These are phyloP conservation scores for Cutaneotrichosporon spelunceum DNA, from an alignment of 1,284 basidiomycete genomes.

Conservation along the genomic window DNA sequence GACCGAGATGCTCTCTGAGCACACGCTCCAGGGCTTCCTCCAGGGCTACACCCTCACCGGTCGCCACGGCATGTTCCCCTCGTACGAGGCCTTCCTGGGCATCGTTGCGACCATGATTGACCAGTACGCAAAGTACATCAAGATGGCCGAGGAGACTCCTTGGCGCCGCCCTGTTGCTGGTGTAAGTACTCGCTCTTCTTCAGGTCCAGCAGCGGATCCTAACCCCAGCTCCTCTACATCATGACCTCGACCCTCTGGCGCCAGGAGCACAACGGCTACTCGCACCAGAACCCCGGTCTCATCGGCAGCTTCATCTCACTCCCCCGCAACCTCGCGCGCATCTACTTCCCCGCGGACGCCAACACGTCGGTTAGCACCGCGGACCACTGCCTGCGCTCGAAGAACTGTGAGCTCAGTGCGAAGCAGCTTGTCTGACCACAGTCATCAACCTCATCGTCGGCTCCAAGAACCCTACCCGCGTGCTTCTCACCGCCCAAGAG, in stretches of 20 bases:
- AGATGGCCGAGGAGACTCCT: slow-evolving; percentile 70
- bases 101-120: slow-evolving; percentile 54
- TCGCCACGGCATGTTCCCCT: slow-evolving; percentile 77
- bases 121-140: slow-evolving; percentile 80
- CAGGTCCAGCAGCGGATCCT: slow-evolving; percentile 54
- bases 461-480: slow-evolving; percentile 63
- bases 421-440: no score
- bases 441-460: slow-evolving; percentile 64
- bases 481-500: slow-evolving; percentile 51
- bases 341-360: slow-evolving; percentile 86
- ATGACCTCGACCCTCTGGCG: slow-evolving; percentile 60
- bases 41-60: slow-evolving; percentile 71
- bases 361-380: slow-evolving; percentile 74
- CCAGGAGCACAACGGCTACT: slow-evolving; percentile 64
- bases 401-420: slow-evolving; percentile 63
- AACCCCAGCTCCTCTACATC: slow-evolving; percentile 58
- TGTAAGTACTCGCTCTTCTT: slow-evolving; percentile 9
- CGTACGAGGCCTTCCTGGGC: slow-evolving; percentile 66
- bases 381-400: slow-evolving; percentile 73
- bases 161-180: slow-evolving; percentile 63
- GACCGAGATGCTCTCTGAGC: slow-evolving; percentile 82
- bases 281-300: slow-evolving; percentile 78
- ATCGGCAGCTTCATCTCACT: slow-evolving; percentile 76
- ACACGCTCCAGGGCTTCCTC: slow-evolving; percentile 81
- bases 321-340: slow-evolving; percentile 68